Conservation (phyloP, 108 stramenopile species). For the Nitzschia sp. region DNA sequence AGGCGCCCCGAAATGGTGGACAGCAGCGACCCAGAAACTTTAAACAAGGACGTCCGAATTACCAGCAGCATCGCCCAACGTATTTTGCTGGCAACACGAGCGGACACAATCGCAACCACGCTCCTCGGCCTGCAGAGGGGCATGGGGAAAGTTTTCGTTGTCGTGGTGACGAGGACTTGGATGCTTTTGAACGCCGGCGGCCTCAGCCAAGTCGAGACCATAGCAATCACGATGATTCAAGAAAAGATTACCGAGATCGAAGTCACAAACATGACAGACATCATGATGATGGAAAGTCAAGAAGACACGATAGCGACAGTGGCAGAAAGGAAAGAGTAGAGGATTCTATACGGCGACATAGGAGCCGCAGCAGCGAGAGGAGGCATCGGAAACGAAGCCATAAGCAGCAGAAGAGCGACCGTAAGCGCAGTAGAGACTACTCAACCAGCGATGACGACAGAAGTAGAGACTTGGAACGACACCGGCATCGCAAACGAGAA, state of each 20-base stretch:
- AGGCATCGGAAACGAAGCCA: neutral
- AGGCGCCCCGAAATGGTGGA: neutral
- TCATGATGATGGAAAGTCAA: conserved; percentile 4
- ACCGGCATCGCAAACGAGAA: neutral
- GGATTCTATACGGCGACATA: neutral
- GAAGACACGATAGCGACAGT: conserved; percentile 6
- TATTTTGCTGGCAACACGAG: too few species aligned
- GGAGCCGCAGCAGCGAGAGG: conserved; percentile 16
- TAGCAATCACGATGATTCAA: neutral
- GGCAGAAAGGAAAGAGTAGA: neutral
- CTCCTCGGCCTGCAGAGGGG: too few species aligned
- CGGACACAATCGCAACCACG: too few species aligned
- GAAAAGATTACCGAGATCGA: neutral
- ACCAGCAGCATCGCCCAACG: neutral
- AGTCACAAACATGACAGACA: conserved; percentile 1
- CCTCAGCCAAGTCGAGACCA: neutral
- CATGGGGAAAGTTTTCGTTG: too few species aligned
- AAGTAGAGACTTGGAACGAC: conserved; percentile 13
- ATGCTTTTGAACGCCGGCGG: conserved; percentile 5
- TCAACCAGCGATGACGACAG: neutral
- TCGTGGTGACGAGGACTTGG: neutral
- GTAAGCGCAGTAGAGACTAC: neutral
- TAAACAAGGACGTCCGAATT: neutral
- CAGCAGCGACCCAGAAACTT: neutral
- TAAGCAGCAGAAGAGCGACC: conserved; percentile 7